phyloP scores from a whole-genome alignment of 2,329 filamentous ascomycete species.

The Neurospora sp. region DNA sequence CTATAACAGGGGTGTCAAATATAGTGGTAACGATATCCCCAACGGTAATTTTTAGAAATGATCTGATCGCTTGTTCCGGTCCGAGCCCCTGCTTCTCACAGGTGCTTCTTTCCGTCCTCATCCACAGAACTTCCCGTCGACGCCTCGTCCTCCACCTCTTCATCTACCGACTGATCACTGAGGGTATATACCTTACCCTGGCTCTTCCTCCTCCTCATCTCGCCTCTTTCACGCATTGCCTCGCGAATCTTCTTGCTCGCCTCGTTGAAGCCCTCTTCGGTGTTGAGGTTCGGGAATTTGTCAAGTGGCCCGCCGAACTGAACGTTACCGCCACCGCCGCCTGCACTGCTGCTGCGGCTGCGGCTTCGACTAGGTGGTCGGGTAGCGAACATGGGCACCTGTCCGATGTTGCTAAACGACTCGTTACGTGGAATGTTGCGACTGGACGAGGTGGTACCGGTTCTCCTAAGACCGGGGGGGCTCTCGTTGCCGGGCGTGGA shows the following conservation, averaged over 20 bases:
- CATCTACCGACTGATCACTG: slow-evolving; percentile 26
- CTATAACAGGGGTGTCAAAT: not conserved
- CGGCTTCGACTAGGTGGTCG: slow-evolving; percentile 70
- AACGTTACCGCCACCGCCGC: slow-evolving; percentile 48
- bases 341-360: slow-evolving; percentile 61
- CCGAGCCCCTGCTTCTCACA: not conserved
- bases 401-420: slow-evolving; percentile 82
- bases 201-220: slow-evolving; percentile 47
- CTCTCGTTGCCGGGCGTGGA: slow-evolving; percentile 25
- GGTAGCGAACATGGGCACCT: slow-evolving; percentile 83
- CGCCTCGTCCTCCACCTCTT: slow-evolving; percentile 13
- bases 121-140: slow-evolving; percentile 4
- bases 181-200: slow-evolving; percentile 24
- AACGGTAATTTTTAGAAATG: not conserved
- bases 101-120: slow-evolving; percentile 1
- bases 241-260: slow-evolving; percentile 75
- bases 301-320: slow-evolving; percentile 30
- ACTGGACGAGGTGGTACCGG: slow-evolving; percentile 45
- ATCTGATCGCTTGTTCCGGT: not conserved
- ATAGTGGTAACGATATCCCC: not conserved
- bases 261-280: slow-evolving; percentile 66
- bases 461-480: slow-evolving; percentile 20
- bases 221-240: slow-evolving; percentile 72
- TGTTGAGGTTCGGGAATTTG: slow-evolving; percentile 58
- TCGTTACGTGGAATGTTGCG: slow-evolving; percentile 69